Conservation (phyloP, 2,329 filamentous ascomycete species). For the Verticillium nubilum region DNA sequence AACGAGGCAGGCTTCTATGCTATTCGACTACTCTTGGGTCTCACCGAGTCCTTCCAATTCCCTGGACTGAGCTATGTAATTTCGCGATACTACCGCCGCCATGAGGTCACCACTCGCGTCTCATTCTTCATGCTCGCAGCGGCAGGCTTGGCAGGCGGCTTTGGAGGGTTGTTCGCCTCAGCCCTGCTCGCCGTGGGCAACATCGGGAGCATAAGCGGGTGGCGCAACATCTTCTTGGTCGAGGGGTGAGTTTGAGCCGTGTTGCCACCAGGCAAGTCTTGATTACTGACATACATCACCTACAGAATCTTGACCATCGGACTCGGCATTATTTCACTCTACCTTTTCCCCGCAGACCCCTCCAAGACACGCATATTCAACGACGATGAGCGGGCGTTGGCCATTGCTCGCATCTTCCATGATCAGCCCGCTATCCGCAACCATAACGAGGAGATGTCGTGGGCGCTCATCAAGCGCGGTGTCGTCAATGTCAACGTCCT, state of each 20-base stretch:
- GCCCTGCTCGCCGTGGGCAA: conserved; percentile 14
- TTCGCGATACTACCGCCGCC: conserved; percentile 57
- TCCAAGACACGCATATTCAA: conserved; percentile 30
- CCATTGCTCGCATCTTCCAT: conserved; percentile 58
- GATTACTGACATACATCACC: background rate
- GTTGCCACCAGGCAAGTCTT: background rate
- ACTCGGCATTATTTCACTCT: conserved; percentile 43
- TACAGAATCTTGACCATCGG: conserved; percentile 50
- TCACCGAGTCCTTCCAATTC: conserved; percentile 61
- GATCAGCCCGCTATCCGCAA: conserved; percentile 19
- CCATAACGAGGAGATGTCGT: conserved; percentile 14
- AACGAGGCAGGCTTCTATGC: conserved; percentile 39
- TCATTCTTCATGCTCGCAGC: conserved; percentile 59
- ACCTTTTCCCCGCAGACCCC: conserved; percentile 13
- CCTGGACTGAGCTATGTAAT: conserved; percentile 65
- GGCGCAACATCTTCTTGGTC: conserved; percentile 55
- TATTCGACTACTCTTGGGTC: conserved; percentile 54
- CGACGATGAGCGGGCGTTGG: conserved; percentile 56
- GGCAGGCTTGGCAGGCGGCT: conserved; percentile 60
- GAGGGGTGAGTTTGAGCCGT: conserved; percentile 9
- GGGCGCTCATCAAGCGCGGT: conserved; percentile 12
- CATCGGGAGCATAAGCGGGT: conserved; percentile 25
- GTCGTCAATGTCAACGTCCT: conserved; percentile 18
- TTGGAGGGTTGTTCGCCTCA: conserved; percentile 59
- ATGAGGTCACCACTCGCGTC: conserved; percentile 52